Percentiles rank a stretch among this genome's conserved stretches.
Conservation (phyloP, 129 eudicot species). For the Gnaphalium uliginosum region DNA sequence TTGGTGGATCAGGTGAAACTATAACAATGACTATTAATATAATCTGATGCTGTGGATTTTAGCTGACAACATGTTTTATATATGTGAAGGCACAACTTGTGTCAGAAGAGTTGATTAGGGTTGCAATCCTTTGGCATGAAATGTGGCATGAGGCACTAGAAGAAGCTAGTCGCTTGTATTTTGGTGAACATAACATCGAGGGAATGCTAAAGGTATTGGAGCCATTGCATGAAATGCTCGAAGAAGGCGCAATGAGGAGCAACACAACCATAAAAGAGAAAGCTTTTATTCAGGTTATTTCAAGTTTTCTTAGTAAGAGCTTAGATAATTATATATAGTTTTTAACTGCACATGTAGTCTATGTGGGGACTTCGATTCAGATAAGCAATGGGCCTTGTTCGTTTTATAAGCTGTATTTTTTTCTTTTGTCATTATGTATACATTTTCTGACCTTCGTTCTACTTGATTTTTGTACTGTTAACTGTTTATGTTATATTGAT, state of each 20-base stretch:
- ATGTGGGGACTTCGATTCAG: background rate
- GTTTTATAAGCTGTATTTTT: background rate
- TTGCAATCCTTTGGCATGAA: conserved; percentile 98
- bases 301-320: background rate
- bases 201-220: conserved; percentile 94
- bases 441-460: background rate
- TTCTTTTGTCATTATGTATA: background rate
- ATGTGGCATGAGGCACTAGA: conserved; percentile 98
- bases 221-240: conserved; percentile 94
- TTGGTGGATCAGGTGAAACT: conserved; percentile 87
- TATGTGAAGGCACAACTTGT: conserved; percentile 92
- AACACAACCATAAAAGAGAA: conserved; percentile 81
- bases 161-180: conserved; percentile 97
- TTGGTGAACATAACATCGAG: conserved; percentile 92
- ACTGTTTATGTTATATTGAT: conserved; percentile 15
- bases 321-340: background rate
- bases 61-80: conserved; percentile 31
- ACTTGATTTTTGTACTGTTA: background rate
- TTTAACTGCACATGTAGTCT: background rate
- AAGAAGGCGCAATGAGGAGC: conserved; percentile 78
- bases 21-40: conserved; percentile 13
- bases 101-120: conserved; percentile 94
- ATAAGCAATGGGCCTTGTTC: background rate
- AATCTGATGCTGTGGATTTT: background rate
- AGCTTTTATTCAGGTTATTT: conserved; percentile 82